Conservation (phyloP, 306 rosid genomes). For the Cicer chorassanicum region DNA sequence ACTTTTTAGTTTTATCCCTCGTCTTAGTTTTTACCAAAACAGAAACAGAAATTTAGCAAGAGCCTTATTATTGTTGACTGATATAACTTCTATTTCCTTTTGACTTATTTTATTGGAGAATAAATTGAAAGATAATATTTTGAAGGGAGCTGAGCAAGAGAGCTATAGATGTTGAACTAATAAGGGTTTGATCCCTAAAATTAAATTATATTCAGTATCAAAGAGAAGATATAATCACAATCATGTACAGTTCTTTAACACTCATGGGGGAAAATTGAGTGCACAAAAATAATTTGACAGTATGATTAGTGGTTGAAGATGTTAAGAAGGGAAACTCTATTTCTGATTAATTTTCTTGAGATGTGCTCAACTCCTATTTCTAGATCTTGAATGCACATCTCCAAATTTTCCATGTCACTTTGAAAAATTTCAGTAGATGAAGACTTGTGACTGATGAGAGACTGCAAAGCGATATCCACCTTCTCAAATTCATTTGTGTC, state of each 20-base stretch:
- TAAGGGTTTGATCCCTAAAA: constrained; percentile 28
- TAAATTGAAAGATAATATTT: constrained; percentile 5
- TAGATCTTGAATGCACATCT: constrained; percentile 47
- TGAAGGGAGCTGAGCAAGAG: constrained; percentile 4
- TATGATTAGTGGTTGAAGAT: constrained; percentile 43
- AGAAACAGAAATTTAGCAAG: background rate
- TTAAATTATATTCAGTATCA: constrained; percentile 6
- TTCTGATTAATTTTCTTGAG: constrained; percentile 47
- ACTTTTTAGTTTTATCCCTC: background rate
- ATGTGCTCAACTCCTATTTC: constrained; percentile 46
- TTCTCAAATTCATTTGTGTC: constrained; percentile 36
- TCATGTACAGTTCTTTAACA: constrained; percentile 38
- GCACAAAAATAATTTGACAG: background rate
- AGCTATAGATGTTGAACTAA: constrained; percentile 10
- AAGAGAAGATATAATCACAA: background rate
- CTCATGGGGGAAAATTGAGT: constrained; percentile 44
- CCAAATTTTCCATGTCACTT: constrained; percentile 40
- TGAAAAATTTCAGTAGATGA: constrained; percentile 36
- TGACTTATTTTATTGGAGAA: background rate
- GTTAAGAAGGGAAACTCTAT: constrained; percentile 49
- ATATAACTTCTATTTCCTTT: constrained; percentile 18
- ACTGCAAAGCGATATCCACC: constrained; percentile 41
- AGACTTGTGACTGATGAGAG: constrained; percentile 32
- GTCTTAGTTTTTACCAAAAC: background rate
- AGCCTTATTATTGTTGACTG: background rate